These are phyloP conservation scores for Chaetomium tenue DNA, from an alignment of 495 filamentous ascomycete genomes.

Conservation along the genomic window DNA sequence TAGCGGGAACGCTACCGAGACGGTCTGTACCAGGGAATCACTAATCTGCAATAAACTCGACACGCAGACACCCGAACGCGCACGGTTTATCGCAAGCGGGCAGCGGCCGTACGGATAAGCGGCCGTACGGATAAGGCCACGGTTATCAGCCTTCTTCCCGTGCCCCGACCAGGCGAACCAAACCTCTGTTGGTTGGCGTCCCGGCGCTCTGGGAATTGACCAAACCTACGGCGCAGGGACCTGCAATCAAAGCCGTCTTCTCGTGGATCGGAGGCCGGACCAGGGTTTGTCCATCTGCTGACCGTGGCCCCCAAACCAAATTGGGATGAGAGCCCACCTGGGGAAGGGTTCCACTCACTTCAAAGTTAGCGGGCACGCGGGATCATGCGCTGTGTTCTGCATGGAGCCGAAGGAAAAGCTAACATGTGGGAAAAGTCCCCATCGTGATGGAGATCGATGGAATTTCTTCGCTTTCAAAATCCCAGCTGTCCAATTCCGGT, in stretches of 20 bases:
- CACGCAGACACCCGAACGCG: not conserved
- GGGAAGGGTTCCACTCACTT: not conserved
- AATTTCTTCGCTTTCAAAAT: not conserved
- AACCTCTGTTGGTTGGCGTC: not conserved
- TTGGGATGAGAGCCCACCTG: slow-evolving; percentile 4
- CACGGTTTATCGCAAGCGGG: not conserved
- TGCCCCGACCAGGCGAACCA: no score
- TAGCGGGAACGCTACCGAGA: not conserved
- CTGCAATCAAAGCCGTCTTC: no score
- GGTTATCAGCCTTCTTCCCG: not conserved
- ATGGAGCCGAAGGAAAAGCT: slow-evolving; percentile 2
- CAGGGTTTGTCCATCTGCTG: slow-evolving; percentile 7
- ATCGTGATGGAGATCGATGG: not conserved
- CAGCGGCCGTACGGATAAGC: no score
- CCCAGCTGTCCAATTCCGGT: not conserved
- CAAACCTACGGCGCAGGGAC: not conserved
- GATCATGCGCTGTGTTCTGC: slow-evolving; percentile 17
- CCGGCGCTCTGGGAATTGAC: not conserved
- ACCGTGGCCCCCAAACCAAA: not conserved
- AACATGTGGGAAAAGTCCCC: not conserved
- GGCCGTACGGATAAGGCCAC: not conserved
- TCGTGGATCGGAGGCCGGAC: no score
- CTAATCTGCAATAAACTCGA: no score
- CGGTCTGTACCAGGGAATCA: no score
- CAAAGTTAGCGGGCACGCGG: not conserved